Evolutionary conservation across 75 land plant genomes (phyloP).

Genomic region (Pinus taeda): DNA sequence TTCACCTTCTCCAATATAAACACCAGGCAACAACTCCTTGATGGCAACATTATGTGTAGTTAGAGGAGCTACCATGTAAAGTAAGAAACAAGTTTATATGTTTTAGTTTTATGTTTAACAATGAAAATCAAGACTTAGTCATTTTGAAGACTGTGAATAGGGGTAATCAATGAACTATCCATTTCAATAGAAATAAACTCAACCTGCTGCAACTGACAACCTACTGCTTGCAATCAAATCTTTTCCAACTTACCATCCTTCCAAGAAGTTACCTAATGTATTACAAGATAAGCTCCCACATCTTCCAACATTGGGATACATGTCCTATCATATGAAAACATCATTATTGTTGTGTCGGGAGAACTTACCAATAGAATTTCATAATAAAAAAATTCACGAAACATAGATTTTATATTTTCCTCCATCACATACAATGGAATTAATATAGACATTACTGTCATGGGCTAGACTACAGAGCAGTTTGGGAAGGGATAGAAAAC

Average conservation of each 20-base stretch:
- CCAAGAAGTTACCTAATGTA: conserved; percentile 84
- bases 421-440: neutral
- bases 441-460: no score
- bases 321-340: conserved; percentile 35
- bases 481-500: no score
- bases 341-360: neutral
- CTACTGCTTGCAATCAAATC: conserved; percentile 66
- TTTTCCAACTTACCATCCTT: conserved; percentile 76
- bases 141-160: neutral
- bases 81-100: neutral
- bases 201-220: conserved; percentile 62
- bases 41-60: conserved; percentile 62
- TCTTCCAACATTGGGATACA: conserved; percentile 83
- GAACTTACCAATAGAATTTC: neutral
- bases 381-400: neutral
- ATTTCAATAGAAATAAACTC: neutral
- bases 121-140: neutral
- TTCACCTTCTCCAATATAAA: conserved; percentile 74
- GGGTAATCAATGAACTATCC: neutral
- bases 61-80: conserved; percentile 59
- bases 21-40: conserved; percentile 41
- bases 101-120: neutral
- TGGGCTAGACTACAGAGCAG: no score
- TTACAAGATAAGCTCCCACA: conserved; percentile 75
- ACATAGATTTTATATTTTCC: neutral